Base-by-base conservation (phyloP, 2,329 filamentous ascomycete genomes). In the Xylaria arbuscula region DNA sequence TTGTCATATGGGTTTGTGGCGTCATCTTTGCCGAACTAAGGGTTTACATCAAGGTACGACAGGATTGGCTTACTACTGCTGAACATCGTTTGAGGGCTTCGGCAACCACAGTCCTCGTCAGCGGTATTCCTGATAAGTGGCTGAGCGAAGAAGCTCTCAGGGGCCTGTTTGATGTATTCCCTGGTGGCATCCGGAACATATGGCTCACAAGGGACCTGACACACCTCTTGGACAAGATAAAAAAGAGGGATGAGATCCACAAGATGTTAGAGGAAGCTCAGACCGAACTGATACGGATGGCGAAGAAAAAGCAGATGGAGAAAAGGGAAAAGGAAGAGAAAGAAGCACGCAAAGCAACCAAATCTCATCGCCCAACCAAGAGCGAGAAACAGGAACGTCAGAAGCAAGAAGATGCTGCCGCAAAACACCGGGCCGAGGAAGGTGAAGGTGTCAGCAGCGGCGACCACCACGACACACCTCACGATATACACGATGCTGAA, bases 141-240 rank as follows among this genome's bases (percentile, higher is more conserved):
- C 88, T 97, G 8, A 93, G 88, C 1, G 88, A 93, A 57, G 90
- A 97, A 53, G 93, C 93, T 0, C 85, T 99, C 4, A 87, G 89
- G 66, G 92, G 91, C 0, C 84, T 99, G 0, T 99, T 97, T 76
- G 96, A 99, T 78, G 94, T 98, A 1, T 98, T 98, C 74, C 96
- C 96, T 0, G 96, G 96, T 22, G 96, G 96, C 36, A 91, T 99
- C 76, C 89, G 93, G 68, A 98, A 98, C 73, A 92, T 99, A 55
- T 99, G 95, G 94, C 90, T 99, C 74, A 99, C 98, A 68, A 89
- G 95, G 69, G 93, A 99, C 77, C 91, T 93, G 72, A 93, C 94
- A 51, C 87, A 90, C 9, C 86, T 99, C 11, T 87, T 93, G 55
- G 91, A 94, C 69, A 98, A 98, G 78, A 92, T 98, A 54, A 87